A percentile compares a stretch with the other conserved stretches of the same genome.
These are phyloP conservation scores for Xylaria intraflava DNA, from an alignment of 495 filamentous ascomycete genomes.

Conservation along the genomic window DNA sequence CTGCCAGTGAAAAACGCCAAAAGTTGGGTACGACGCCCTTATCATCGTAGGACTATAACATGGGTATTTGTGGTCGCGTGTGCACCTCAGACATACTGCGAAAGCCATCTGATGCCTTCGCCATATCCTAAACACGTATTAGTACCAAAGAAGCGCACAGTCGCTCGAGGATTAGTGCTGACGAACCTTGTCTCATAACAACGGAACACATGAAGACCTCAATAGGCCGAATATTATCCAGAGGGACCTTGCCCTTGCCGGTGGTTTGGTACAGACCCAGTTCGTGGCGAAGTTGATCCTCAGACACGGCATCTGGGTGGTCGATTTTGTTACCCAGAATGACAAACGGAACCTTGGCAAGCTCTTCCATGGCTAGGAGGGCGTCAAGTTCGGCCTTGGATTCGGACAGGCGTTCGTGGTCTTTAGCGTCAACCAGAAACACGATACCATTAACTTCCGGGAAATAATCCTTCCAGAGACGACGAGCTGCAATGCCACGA, in stretches of 20 bases:
- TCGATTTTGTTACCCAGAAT: slow-evolving; percentile 99
- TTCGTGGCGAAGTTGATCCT: slow-evolving; percentile 87
- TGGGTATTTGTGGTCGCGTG: neutral
- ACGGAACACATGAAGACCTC: slow-evolving; percentile 99
- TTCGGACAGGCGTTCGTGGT: slow-evolving; percentile 87
- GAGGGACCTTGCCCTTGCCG: slow-evolving; percentile 92
- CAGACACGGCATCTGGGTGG: slow-evolving; percentile 86
- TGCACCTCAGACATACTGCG: slow-evolving; percentile 59
- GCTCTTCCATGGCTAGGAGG: slow-evolving; percentile 86
- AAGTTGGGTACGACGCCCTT: slow-evolving; percentile 9
- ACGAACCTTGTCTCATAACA: slow-evolving; percentile 88
- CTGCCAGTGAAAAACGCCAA: slow-evolving; percentile 20
- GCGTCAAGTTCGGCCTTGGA: slow-evolving; percentile 95
- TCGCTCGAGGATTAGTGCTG: neutral
- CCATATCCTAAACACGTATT: slow-evolving; percentile 51
- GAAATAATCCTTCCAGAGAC: slow-evolving; percentile 98
- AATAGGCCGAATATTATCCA: slow-evolving; percentile 91
- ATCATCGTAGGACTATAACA: slow-evolving; percentile 1
- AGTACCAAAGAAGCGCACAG: neutral
- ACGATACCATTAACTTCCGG: slow-evolving; percentile 97
- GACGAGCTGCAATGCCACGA: slow-evolving; percentile 56
- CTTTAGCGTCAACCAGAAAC: slow-evolving; percentile 96
- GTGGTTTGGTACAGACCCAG: slow-evolving; percentile 93
- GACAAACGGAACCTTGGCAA: slow-evolving; percentile 88
- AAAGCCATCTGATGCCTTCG: slow-evolving; percentile 73